Percentiles rank a stretch among this genome's conserved stretches.
Conservation (phyloP, 1,284 basidiomycete species). For the Volvariella volvacea region DNA sequence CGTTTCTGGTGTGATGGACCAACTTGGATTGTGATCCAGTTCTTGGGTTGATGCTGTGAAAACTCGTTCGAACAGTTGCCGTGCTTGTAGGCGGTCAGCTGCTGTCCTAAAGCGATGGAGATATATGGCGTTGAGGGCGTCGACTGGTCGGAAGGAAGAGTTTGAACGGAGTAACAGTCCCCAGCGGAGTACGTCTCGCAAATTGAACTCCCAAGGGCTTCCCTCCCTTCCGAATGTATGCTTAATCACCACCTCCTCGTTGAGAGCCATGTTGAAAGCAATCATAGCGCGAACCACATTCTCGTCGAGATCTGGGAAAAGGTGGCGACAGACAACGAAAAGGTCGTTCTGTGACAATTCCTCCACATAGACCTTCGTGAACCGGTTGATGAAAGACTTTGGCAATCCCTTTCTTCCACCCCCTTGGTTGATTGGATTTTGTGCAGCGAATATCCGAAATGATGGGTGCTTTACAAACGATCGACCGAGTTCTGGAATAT, state of each 20-base stretch:
- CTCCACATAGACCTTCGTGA: conserved; percentile 94
- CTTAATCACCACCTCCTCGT: conserved; percentile 63
- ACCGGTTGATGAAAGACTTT: conserved; percentile 96
- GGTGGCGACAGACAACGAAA: conserved; percentile 69
- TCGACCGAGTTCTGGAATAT: conserved; percentile 91
- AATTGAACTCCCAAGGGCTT: conserved; percentile 97
- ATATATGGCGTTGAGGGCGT: conserved; percentile 72
- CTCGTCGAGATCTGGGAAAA: conserved; percentile 61
- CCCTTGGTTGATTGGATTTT: conserved; percentile 95
- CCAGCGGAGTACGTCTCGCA: conserved; percentile 95
- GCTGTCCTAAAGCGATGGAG: conserved; percentile 79
- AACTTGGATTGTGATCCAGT: conserved; percentile 33
- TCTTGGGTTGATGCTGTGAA: conserved; percentile 37
- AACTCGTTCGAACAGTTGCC: conserved; percentile 53
- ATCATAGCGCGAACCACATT: conserved; percentile 74
- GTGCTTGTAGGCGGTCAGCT: conserved; percentile 60
- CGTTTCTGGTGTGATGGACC: conserved; percentile 44
- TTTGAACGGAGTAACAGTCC: conserved; percentile 45
- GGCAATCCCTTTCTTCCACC: conserved; percentile 97
- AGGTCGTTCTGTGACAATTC: conserved; percentile 82
- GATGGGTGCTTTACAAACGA: conserved; percentile 85
- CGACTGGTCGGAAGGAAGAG: conserved; percentile 39
- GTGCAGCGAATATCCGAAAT: conserved; percentile 97
- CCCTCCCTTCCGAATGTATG: conserved; percentile 79
- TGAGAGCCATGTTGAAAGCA: conserved; percentile 71